Percentiles rank a stretch among this genome's conserved stretches.
Conservation (phyloP, 2,329 filamentous ascomycete genomes). For the Coniochaeta prunicola region DNA sequence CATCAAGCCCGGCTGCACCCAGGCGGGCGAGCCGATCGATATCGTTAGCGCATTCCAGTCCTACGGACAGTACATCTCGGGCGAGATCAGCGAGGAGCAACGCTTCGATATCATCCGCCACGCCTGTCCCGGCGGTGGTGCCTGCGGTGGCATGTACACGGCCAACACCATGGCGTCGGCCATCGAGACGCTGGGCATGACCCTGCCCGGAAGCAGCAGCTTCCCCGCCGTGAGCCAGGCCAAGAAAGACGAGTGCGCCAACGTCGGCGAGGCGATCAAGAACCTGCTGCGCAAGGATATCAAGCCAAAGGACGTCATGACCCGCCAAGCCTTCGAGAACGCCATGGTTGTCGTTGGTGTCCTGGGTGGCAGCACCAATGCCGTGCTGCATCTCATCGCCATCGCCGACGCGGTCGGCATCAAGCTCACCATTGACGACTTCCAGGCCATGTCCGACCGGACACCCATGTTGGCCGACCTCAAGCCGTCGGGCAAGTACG, state of each 20-base stretch:
- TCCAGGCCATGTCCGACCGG: slow-evolving; percentile 73
- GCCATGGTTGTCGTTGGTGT: slow-evolving; percentile 80
- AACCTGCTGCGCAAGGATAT: slow-evolving; percentile 71
- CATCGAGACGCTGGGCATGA: slow-evolving; percentile 68
- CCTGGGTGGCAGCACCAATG: slow-evolving; percentile 79
- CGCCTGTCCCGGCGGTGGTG: slow-evolving; percentile 77
- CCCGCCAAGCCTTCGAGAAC: slow-evolving; percentile 73
- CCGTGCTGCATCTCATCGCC: slow-evolving; percentile 76
- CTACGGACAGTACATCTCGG: slow-evolving; percentile 89
- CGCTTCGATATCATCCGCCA: slow-evolving; percentile 92
- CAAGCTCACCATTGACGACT: slow-evolving; percentile 78
- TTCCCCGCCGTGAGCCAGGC: slow-evolving; percentile 66
- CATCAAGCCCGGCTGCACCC: slow-evolving; percentile 84
- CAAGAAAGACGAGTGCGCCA: slow-evolving; percentile 67
- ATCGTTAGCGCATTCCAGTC: slow-evolving; percentile 98
- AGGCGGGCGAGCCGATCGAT: slow-evolving; percentile 70
- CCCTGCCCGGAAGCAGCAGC: slow-evolving; percentile 74
- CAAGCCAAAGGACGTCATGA: slow-evolving; percentile 69
- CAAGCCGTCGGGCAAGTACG: slow-evolving; percentile 80
- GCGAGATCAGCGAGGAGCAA: slow-evolving; percentile 83
- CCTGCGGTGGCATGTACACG: slow-evolving; percentile 82
- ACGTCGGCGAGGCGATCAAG: slow-evolving; percentile 66
- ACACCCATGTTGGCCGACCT: slow-evolving; percentile 76
- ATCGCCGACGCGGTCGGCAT: slow-evolving; percentile 77
- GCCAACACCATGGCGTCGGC: slow-evolving; percentile 72